A percentile compares a stretch with the other conserved stretches of the same genome.
These are phyloP conservation scores for Ceratobasidium sp. DNA, from an alignment of 1,284 basidiomycete species.

Conservation along the genomic window DNA sequence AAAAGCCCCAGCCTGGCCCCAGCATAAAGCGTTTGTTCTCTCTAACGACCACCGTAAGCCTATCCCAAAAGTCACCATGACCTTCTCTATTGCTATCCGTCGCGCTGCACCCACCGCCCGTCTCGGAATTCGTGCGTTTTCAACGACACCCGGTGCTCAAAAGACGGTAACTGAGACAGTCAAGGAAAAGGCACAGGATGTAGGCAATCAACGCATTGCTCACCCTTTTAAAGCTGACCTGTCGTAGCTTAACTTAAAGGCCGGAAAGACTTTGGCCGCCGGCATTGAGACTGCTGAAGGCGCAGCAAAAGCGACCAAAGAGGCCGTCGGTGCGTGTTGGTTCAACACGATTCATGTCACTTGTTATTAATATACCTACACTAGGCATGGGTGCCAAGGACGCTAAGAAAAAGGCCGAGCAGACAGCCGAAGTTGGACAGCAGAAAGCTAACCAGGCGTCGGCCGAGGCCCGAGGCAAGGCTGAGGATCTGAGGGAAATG, in stretches of 20 bases:
- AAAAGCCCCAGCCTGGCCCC: slow-evolving; percentile 12
- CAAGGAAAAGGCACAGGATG: slow-evolving; percentile 38
- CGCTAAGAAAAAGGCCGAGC: slow-evolving; percentile 34
- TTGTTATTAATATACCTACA: background rate
- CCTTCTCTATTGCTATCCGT: background rate
- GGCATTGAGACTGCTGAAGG: slow-evolving; percentile 41
- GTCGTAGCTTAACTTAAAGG: slow-evolving; percentile 40
- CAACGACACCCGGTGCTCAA: slow-evolving; percentile 16
- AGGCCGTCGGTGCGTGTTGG: slow-evolving; percentile 22
- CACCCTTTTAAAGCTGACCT: background rate
- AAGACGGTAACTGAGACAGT: slow-evolving; percentile 39
- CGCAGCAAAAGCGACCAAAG: slow-evolving; percentile 40
- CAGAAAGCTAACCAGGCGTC: slow-evolving; percentile 43
- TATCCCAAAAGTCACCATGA: background rate
- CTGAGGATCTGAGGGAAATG: slow-evolving; percentile 34
- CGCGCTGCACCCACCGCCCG: slow-evolving; percentile 23
- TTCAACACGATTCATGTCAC: background rate
- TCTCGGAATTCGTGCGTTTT: slow-evolving; percentile 33
- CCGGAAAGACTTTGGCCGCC: slow-evolving; percentile 45
- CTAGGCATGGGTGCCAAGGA: slow-evolving; percentile 33
- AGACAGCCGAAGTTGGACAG: slow-evolving; percentile 24
- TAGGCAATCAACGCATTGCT: background rate
- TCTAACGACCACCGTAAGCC: background rate
- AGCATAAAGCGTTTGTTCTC: background rate
- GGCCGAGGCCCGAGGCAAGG: slow-evolving; percentile 38